A percentile compares a stretch with the other conserved stretches of the same genome.
Evolutionary conservation across 306 rosid species (phyloP).

Genomic region (Benincasa hispida): DNA sequence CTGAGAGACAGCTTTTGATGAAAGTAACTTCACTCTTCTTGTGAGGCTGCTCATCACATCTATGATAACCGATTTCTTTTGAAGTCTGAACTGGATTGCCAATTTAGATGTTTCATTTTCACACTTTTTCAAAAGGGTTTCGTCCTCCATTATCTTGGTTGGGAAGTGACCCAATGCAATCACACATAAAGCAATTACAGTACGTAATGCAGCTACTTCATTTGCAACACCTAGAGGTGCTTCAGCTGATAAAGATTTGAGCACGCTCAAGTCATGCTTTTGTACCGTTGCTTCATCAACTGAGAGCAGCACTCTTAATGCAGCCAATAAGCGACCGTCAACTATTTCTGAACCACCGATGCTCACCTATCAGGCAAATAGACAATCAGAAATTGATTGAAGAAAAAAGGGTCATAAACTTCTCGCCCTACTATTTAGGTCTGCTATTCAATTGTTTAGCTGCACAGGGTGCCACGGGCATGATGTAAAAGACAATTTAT

Average conservation of each 20-base stretch:
- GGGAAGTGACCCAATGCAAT: conserved; percentile 89
- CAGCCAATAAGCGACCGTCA: conserved; percentile 85
- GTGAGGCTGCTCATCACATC: conserved; percentile 68
- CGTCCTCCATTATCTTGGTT: conserved; percentile 81
- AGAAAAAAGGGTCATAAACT: neutral
- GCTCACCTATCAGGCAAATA: conserved; percentile 41
- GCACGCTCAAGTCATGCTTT: conserved; percentile 43
- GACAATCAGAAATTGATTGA: neutral
- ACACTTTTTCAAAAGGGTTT: conserved; percentile 42
- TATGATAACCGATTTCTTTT: conserved; percentile 57
- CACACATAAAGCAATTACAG: conserved; percentile 60
- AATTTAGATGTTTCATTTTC: conserved; percentile 49
- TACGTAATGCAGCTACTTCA: conserved; percentile 59
- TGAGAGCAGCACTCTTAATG: conserved; percentile 57
- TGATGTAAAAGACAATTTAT: neutral
- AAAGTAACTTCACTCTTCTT: conserved; percentile 63
- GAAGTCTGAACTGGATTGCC: conserved; percentile 73
- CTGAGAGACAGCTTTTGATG: conserved; percentile 34
- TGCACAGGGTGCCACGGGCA: neutral
- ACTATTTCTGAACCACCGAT: conserved; percentile 63
- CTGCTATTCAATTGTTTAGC: neutral
- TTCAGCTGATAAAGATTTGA: conserved; percentile 54
- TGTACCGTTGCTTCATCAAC: conserved; percentile 30
- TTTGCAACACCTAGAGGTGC: conserved; percentile 80
- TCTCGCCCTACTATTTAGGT: neutral